These are phyloP conservation scores for Ustilago shanxiensis DNA, from an alignment of 1,284 basidiomycete genomes.

Conservation along the genomic window DNA sequence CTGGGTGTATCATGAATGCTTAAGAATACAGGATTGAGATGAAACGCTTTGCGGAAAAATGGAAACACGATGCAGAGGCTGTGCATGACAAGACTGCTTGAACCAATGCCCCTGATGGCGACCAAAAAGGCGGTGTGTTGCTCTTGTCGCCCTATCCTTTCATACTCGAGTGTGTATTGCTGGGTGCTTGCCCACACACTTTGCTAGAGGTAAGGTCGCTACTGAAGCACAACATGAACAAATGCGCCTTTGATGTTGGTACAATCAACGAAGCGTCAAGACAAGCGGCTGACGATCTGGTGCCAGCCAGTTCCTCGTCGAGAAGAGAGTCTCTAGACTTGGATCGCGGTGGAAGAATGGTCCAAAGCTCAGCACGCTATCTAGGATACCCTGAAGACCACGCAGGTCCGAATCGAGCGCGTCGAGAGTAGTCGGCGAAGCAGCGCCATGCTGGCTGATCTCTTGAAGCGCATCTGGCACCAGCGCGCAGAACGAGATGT, in stretches of 20 bases:
- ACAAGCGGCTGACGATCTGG: slow-evolving; percentile 34
- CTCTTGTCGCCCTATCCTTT: too few relatives aligned
- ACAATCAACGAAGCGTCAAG: slow-evolving; percentile 29
- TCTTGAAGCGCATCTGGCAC: slow-evolving; percentile 50
- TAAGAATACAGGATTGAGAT: slow-evolving; percentile 16
- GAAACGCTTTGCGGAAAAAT: background rate
- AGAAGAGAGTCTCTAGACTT: slow-evolving; percentile 34
- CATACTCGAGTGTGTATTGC: too few relatives aligned
- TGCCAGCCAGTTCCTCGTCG: slow-evolving; percentile 47
- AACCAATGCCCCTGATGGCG: background rate
- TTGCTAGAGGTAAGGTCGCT: background rate
- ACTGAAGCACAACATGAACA: background rate
- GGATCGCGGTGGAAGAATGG: slow-evolving; percentile 44
- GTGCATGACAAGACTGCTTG: background rate
- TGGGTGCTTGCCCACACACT: too few relatives aligned
- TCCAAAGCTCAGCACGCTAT: slow-evolving; percentile 48
- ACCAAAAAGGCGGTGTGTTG: too few relatives aligned
- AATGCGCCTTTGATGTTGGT: background rate
- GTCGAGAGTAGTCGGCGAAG: slow-evolving; percentile 35
- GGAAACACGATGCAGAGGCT: background rate
- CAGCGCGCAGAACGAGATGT: slow-evolving; percentile 49
- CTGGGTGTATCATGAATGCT: background rate
- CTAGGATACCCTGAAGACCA: slow-evolving; percentile 44
- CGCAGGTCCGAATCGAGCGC: slow-evolving; percentile 37
- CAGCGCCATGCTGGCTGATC: slow-evolving; percentile 42